A percentile compares a stretch with the other conserved stretches of the same genome.
phyloP scores from a whole-genome alignment of 2,329 filamentous ascomycete species.

The Colletotrichum nymphaeae region DNA sequence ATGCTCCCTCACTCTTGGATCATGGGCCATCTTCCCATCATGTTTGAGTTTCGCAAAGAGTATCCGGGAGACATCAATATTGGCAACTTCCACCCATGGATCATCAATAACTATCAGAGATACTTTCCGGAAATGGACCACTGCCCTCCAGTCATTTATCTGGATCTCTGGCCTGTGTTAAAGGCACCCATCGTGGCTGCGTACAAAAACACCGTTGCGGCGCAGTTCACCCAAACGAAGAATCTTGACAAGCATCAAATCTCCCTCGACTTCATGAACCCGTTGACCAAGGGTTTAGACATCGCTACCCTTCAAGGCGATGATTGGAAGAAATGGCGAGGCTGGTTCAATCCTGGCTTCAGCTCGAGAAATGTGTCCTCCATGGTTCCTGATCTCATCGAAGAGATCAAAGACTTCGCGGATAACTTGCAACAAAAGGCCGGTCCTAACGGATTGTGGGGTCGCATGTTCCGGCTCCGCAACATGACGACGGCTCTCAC shows the following conservation, averaged over 20 bases:
- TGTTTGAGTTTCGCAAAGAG: slow-evolving; percentile 15
- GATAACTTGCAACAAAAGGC: background rate
- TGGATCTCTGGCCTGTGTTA: slow-evolving; percentile 39
- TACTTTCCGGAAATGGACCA: slow-evolving; percentile 20
- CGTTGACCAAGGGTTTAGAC: slow-evolving; percentile 12
- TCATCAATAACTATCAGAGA: slow-evolving; percentile 19
- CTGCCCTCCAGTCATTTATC: slow-evolving; percentile 36
- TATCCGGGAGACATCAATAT: slow-evolving; percentile 6
- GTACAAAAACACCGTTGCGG: slow-evolving; percentile 32
- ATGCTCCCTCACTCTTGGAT: slow-evolving; percentile 26
- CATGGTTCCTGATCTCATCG: slow-evolving; percentile 18
- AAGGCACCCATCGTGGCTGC: slow-evolving; percentile 26
- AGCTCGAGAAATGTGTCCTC: background rate
- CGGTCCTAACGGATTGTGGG: slow-evolving; percentile 14
- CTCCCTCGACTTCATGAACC: slow-evolving; percentile 19
- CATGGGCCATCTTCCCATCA: slow-evolving; percentile 10
- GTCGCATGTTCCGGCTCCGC: slow-evolving; percentile 21
- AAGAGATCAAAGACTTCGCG: slow-evolving; percentile 13
- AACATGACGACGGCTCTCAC: slow-evolving; percentile 32
- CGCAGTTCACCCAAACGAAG: slow-evolving; percentile 35
- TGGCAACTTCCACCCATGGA: slow-evolving; percentile 3
- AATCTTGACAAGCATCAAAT: slow-evolving; percentile 28
- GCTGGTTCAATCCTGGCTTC: slow-evolving; percentile 49
- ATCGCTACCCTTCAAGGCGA: slow-evolving; percentile 16
- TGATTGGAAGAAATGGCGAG: slow-evolving; percentile 41